Conservation (phyloP, 257 asterid species). For the Echium plantagineum region DNA sequence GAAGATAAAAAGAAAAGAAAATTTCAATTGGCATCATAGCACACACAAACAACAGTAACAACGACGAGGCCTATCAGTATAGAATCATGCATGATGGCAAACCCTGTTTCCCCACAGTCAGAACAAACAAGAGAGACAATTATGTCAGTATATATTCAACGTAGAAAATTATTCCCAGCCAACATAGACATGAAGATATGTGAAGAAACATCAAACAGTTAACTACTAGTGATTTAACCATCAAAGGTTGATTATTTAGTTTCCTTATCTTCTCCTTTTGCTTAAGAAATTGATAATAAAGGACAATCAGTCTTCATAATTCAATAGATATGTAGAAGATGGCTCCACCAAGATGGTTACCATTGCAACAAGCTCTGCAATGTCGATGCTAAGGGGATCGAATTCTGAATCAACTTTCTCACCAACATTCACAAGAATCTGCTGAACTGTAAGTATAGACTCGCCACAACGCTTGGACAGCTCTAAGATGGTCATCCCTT, state of each 20-base stretch:
- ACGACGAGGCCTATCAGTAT: not conserved
- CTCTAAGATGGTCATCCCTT: slow-evolving; percentile 75
- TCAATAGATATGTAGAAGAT: not conserved
- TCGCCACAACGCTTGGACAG: slow-evolving; percentile 85
- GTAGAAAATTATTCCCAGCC: not conserved
- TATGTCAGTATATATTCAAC: not conserved
- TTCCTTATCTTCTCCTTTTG: not conserved
- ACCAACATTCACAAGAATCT: slow-evolving; percentile 67
- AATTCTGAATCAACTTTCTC: slow-evolving; percentile 86
- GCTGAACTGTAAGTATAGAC: slow-evolving; percentile 45
- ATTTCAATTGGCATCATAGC: not conserved
- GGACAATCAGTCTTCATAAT: not conserved
- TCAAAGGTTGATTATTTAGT: not conserved
- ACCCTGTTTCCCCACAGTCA: not conserved
- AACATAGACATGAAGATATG: not conserved
- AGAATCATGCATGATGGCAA: not conserved
- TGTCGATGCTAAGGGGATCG: slow-evolving; percentile 61
- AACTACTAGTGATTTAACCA: not conserved
- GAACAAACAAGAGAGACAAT: not conserved
- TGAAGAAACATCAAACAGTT: not conserved
- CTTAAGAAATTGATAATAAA: not conserved
- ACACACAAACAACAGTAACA: not conserved
- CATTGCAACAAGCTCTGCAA: slow-evolving; percentile 93
- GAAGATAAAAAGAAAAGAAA: slow-evolving; percentile 13
- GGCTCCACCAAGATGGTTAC: slow-evolving; percentile 22